Percentiles rank a stretch among this genome's conserved stretches.
phyloP scores from a whole-genome alignment of 2,329 filamentous ascomycete species.

The Xylaria sp. region DNA sequence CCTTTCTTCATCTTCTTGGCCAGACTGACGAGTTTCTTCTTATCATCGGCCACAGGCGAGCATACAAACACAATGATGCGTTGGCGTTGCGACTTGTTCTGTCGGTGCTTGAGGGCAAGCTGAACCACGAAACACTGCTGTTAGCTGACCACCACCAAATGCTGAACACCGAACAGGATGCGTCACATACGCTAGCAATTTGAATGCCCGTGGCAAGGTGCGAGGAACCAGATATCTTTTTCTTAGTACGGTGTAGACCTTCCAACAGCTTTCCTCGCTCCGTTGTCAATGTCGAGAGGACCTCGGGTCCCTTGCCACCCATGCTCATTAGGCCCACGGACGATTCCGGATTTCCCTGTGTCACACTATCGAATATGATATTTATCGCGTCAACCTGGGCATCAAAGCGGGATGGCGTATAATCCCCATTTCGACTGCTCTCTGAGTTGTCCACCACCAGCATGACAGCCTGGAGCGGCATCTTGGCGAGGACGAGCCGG shows the following conservation, averaged over 20 bases:
- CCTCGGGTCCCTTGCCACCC: conserved; percentile 96
- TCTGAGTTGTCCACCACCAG: conserved; percentile 99
- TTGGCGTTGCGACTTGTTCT: conserved; percentile 96
- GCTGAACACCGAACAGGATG: not conserved
- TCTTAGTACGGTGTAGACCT: conserved; percentile 84
- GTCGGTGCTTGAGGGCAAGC: conserved; percentile 96
- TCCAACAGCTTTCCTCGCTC: conserved; percentile 96
- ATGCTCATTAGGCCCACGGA: conserved; percentile 98
- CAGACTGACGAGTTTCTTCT: conserved; percentile 85
- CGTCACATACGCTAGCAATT: conserved; percentile 84
- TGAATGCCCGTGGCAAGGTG: conserved; percentile 94
- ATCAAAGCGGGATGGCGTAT: conserved; percentile 90
- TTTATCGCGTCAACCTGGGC: conserved; percentile 95
- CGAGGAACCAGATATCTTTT: conserved; percentile 87
- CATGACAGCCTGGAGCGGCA: conserved; percentile 99
- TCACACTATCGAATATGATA: conserved; percentile 95
- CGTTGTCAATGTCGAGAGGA: conserved; percentile 92
- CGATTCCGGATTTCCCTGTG: conserved; percentile 92
- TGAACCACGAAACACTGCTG: conserved; percentile 46
- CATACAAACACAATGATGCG: conserved; percentile 97
- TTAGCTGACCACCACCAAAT: conserved; percentile 31
- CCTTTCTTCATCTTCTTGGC: conserved; percentile 99
- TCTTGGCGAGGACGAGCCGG: conserved; percentile 60
- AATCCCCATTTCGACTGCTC: conserved; percentile 95
- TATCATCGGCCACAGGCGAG: conserved; percentile 86